Conservation (phyloP, 169 alveolate genomes). For the Amoebophrya sp. region DNA sequence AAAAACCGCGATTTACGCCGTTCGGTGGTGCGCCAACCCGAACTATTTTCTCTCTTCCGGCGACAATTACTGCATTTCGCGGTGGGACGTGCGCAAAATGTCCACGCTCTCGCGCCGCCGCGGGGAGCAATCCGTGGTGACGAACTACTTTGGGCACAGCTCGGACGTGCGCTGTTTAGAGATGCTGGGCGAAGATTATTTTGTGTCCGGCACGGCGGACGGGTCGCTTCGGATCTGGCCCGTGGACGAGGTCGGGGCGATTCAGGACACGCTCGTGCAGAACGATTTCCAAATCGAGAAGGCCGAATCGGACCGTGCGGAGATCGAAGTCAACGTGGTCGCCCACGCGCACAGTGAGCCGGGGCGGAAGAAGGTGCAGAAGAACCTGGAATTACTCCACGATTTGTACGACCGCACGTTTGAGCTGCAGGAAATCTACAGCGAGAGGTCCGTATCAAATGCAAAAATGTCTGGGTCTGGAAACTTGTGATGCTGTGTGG, state of each 20-base stretch:
- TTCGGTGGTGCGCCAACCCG: not conserved
- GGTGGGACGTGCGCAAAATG: conserved; percentile 4
- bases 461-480: too few relatives aligned
- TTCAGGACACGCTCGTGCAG: not conserved
- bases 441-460: too few relatives aligned
- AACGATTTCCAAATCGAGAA: not conserved
- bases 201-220: not conserved
- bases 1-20: not conserved
- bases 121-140: not conserved
- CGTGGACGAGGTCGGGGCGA: not conserved
- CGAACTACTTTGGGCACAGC: not conserved
- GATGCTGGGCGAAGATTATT: not conserved
- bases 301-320: not conserved
- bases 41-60: not conserved
- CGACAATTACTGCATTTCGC: not conserved
- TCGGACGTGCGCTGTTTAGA: not conserved
- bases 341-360: not conserved
- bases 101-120: not conserved
- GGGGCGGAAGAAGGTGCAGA: not conserved
- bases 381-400: not conserved
- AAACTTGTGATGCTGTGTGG: too few relatives aligned
- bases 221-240: not conserved
- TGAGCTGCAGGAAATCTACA: conserved; percentile 9
- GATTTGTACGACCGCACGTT: not conserved
- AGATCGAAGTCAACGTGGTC: not conserved